Base-by-base conservation (phyloP, 2,329 filamentous ascomycete genomes). In the Helotiales sp. region DNA sequence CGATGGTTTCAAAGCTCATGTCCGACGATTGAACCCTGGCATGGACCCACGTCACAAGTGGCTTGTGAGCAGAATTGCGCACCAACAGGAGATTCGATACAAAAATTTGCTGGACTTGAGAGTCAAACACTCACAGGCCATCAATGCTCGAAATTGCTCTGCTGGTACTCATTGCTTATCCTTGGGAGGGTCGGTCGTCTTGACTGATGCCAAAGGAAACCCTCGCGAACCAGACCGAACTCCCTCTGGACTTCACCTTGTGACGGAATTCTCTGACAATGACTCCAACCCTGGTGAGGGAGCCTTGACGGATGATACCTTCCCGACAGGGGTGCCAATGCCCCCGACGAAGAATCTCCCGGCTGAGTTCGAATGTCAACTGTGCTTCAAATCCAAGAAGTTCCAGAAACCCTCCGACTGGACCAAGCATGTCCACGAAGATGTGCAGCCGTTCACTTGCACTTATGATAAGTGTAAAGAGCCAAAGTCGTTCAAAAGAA, bases 401-500 rank as follows among this genome's bases (percentile, higher is more conserved):
- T 93, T 96, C 73, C 87, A 90, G 73, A 97, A 97, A 78, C 94
- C 93, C 17, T 97, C 93, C 0, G 94, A 97, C 79, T 97, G 94
- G 94, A 97, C 93, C 1, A 97, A 97, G 78, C 94, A 97, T 75
- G 92, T 97, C 0, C 93, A 97, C 73, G 94, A 97, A 79, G 94
- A 97, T 77, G 88, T 97, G 0, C 92, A 96, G 76, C 94, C 94
- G 0, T 97, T 97, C 73, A 96, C 93, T 2, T 97, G 94, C 79
- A 97, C 93, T 0, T 97, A 95, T 82, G 88, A 91, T 1, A 85
- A 88, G 60, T 97, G 94, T 76, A 86, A 87, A 8, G 93, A 97
- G 57, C 89, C 92, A 20, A 97, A 96, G 79, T 93, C 93, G 40
- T 97, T 97, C 83, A 97, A 97, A 80, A 88, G 93, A 57, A 97